A percentile compares a stretch with the other conserved stretches of the same genome.
phyloP scores from a whole-genome alignment of 176 grass and related monocot genomes.

The Secale cereale region DNA sequence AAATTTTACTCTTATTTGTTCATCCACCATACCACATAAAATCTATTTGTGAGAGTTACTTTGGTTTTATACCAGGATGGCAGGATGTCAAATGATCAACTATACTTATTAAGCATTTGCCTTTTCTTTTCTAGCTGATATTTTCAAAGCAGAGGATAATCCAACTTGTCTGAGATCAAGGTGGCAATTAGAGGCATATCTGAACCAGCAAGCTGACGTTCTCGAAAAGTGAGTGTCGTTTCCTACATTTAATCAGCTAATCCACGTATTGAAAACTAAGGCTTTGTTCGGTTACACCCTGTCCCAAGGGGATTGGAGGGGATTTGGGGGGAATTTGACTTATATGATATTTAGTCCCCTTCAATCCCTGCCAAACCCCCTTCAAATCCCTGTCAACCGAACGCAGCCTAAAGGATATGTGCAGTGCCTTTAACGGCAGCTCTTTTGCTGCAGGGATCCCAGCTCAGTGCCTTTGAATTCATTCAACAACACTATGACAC shows the following conservation, averaged over 20 bases:
- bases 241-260: constrained; percentile 25
- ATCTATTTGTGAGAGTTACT: constrained; percentile 1
- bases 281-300: no score
- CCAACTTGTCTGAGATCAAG: constrained; percentile 70
- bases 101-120: constrained; percentile 2
- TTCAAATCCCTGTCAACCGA: no score
- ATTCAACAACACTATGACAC: constrained; percentile 68
- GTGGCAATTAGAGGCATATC: constrained; percentile 96
- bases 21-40: not conserved
- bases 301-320: no score
- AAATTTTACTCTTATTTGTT: not conserved
- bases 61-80: not conserved
- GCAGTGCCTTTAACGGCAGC: constrained; percentile 9
- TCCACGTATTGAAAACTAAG: constrained; percentile 1
- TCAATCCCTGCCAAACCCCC: no score
- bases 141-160: constrained; percentile 58
- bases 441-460: constrained; percentile 62
- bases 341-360: no score
- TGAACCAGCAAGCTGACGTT: constrained; percentile 89
- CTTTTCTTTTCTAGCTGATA: constrained; percentile 49
- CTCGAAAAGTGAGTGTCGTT: constrained; percentile 67
- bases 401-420: not conserved
- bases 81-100: not conserved
- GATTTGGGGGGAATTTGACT: no score
- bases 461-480: constrained; percentile 82